Base-by-base conservation (phyloP, 176 grass and related monocot species). In the Ananas comosus region DNA sequence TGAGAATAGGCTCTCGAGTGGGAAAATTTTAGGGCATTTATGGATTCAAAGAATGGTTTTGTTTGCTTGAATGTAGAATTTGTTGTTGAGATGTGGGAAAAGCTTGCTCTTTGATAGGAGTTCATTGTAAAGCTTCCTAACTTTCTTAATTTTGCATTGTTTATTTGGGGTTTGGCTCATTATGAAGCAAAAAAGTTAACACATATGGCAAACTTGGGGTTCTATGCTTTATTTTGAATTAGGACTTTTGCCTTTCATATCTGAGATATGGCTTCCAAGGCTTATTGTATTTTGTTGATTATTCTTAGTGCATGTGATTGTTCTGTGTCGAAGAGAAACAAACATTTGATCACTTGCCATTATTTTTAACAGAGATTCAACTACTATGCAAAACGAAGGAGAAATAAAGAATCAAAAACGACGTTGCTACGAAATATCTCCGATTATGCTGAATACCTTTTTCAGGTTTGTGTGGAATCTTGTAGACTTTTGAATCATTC, bases 401-500 rank as follows among this genome's bases (percentile, higher is more conserved):
- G 61, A 82, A 89, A 96, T 64, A 86, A 68, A 65, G 89, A 92
- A 77, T 85, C 84, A 67, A 85, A 85, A 80, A 83, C 74, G 77
- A 74, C 76, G 5, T 56, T 87, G 72, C 51, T 96, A 61, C 57
- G 52, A 58, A 87, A 90, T 77, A 76, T 92, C 51, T 83, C 83
- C 2, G 82, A 92, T 11, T 97, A 97, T 75, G 93, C 86, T 0
- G 79, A 92, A 52, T 72, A 79, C 50, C 83, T 97, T 72, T 87
- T 92, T 70, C 79, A 92, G 89, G 93, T 97, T 22, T 72, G 80
- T 71, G 19, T 72, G 13, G 33, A 21, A 51, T 50, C 12, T 19
- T 66, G 7, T 8, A 10, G 50, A 9, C 49, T 29, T 29, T 27
- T n/a, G 13, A 56, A 29, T 71, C 25, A 27, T 27, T 42, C 33